A percentile compares a stretch with the other conserved stretches of the same genome.
phyloP scores from a whole-genome alignment of 768 basidiomycete genomes.

The Artomyces pyxidatus region DNA sequence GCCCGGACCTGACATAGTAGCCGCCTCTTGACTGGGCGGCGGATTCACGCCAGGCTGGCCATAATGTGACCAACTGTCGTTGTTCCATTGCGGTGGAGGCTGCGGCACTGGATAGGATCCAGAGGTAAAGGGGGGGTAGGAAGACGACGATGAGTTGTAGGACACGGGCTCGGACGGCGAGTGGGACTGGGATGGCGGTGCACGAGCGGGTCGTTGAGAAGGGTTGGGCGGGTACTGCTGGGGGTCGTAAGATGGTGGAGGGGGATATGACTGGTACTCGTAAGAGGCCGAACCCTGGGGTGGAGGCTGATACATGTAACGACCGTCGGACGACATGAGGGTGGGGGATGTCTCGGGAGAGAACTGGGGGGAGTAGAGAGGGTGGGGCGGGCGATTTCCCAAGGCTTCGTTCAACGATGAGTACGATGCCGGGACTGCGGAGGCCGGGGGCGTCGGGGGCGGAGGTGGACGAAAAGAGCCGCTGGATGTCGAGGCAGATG shows the following conservation, averaged over 20 bases:
- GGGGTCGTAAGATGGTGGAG: conserved; percentile 24
- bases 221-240: conserved; percentile 21
- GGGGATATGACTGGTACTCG: conserved; percentile 39
- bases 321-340: conserved; percentile 42
- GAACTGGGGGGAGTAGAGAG: conserved; percentile 11
- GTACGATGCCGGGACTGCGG: conserved; percentile 13
- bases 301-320: conserved; percentile 48
- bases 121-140: conserved; percentile 15
- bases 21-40: conserved; percentile 7
- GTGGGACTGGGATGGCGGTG: conserved; percentile 21
- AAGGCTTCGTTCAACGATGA: conserved; percentile 20
- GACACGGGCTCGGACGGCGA: conserved; percentile 21
- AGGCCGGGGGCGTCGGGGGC: conserved; percentile 7
- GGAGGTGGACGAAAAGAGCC: conserved; percentile 8
- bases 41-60: conserved; percentile 4
- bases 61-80: conserved; percentile 15
- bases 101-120: conserved; percentile 10
- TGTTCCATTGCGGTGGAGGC: conserved; percentile 14
- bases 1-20: conserved; percentile 20
- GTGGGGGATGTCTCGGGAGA: conserved; percentile 6
- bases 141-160: conserved; percentile 17
- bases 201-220: conserved; percentile 18
- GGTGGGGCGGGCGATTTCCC: conserved; percentile 10
- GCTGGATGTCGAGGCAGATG: conserved; percentile 11
- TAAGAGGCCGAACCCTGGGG: conserved; percentile 37